Evolutionary conservation across 2,329 filamentous ascomycete species (phyloP), one percentile per base, ranked within the genome.

Genomic region (Drechmeria coniospora): DNA sequence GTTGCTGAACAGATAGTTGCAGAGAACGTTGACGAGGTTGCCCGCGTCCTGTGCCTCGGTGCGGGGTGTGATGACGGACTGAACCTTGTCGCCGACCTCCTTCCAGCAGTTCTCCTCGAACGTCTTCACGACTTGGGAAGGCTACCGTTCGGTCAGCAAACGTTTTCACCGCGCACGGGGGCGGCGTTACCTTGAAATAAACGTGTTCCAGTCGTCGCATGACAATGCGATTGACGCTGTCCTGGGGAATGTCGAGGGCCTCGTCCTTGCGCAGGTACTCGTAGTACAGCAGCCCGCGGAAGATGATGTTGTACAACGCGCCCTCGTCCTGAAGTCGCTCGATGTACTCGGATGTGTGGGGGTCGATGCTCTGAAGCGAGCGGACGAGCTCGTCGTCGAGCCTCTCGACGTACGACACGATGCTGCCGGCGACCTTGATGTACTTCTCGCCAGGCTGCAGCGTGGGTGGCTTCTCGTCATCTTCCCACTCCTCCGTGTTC

Each of bases 291-390:
- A 84, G 68, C 25, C 79, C 74, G 37, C 84, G 81, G 51, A 94
- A 78, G 51, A 98, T 81, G 56, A 83, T 79, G 56, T 82, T 84
- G 65, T 98, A 98, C 28, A 98, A 65, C 26, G 77, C 63, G 36
- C 78, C 79, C 62, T 98, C 90, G 45, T 98, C 90, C 30, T 80
- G 79, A 34, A 98, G 63, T 33, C 92, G 74, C 52, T 98, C 90
- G 36, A 98, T 93, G 51, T 98, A 98, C 60, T 98, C 90, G 17
- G 90, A 90, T 22, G 90, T 98, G 59, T 98, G 90, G 32, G 90
- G 92, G 52, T 98, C 90, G 47, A 98, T 94, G 56, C 78, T 81
- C 57, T 98, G 90, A 28, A 98, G 68, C n/a, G 90, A 94, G 44
- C 90, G 78, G 35, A 82, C 92, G 38, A 98, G 80, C 61, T 98